These are phyloP conservation scores for Lachnum nothofagi DNA, from an alignment of 2,329 filamentous ascomycete species.

Conservation along the genomic window DNA sequence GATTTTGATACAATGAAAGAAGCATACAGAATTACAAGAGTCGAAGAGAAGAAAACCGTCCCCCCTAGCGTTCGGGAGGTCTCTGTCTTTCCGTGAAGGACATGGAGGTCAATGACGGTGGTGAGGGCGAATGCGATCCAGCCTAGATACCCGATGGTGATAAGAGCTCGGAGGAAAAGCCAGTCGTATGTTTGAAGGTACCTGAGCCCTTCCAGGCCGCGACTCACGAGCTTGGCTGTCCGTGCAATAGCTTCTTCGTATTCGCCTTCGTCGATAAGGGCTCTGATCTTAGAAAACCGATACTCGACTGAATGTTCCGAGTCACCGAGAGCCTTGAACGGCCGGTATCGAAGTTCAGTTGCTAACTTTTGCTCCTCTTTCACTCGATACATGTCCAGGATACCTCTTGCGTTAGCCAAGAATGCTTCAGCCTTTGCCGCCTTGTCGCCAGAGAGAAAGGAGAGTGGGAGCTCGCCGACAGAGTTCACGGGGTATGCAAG, in stretches of 20 bases:
- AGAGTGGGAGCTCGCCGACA: slow-evolving; percentile 83
- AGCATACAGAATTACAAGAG: slow-evolving; percentile 70
- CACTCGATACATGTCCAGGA: slow-evolving; percentile 92
- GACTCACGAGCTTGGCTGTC: slow-evolving; percentile 69
- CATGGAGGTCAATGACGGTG: slow-evolving; percentile 81
- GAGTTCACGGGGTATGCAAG: slow-evolving; percentile 92
- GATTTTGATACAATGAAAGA: slow-evolving; percentile 76
- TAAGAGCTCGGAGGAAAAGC: slow-evolving; percentile 84
- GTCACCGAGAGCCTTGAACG: slow-evolving; percentile 66
- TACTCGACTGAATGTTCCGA: slow-evolving; percentile 58
- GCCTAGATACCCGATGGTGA: slow-evolving; percentile 85
- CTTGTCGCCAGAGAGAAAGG: slow-evolving; percentile 68
- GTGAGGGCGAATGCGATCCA: slow-evolving; percentile 93
- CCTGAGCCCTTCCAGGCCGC: slow-evolving; percentile 74
- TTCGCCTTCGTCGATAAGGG: slow-evolving; percentile 59
- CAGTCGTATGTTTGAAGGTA: slow-evolving; percentile 98
- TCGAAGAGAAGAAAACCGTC: slow-evolving; percentile 65
- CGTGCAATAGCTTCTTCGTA: slow-evolving; percentile 75
- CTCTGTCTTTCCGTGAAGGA: slow-evolving; percentile 65
- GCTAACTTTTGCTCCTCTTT: slow-evolving; percentile 82
- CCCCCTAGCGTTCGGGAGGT: slow-evolving; percentile 58
- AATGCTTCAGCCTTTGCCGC: slow-evolving; percentile 79
- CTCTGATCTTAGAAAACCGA: slow-evolving; percentile 62
- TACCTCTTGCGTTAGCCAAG: slow-evolving; percentile 76
- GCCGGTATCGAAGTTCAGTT: slow-evolving; percentile 69